Conservation (phyloP, 2,329 filamentous ascomycete species). For the Neodidymelliopsis sp. region DNA sequence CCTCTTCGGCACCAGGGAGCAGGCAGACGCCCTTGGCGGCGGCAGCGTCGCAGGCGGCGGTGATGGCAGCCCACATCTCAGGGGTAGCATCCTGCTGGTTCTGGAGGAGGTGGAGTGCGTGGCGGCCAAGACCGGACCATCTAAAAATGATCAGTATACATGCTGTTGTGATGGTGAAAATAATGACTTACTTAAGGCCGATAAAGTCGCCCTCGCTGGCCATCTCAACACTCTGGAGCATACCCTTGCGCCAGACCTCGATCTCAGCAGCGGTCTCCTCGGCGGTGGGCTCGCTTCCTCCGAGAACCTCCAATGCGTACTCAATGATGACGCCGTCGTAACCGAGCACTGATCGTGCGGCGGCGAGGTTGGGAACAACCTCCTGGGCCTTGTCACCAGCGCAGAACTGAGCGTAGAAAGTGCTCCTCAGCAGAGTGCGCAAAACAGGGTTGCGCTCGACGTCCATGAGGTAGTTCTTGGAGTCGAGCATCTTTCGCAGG, state of each 20-base stretch:
- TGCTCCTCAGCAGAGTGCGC: constrained; percentile 74
- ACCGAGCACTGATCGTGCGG: constrained; percentile 73
- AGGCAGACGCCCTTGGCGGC: constrained; percentile 73
- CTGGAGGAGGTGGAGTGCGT: constrained; percentile 72
- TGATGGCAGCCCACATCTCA: constrained; percentile 72
- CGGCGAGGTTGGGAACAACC: constrained; percentile 68
- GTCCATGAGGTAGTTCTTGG: constrained; percentile 70
- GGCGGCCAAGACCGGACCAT: constrained; percentile 82
- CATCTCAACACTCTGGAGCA: constrained; percentile 72
- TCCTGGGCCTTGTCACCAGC: constrained; percentile 77
- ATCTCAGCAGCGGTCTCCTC: constrained; percentile 69
- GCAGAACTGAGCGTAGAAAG: constrained; percentile 92
- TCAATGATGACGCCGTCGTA: constrained; percentile 85
- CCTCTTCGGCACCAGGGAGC: constrained; percentile 87
- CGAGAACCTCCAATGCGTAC: constrained; percentile 82
- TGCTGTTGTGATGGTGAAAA: neutral
- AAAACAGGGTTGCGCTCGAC: constrained; percentile 79
- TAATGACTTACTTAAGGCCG: constrained; percentile 57
- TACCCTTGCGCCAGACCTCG: constrained; percentile 74
- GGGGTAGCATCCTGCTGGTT: constrained; percentile 68
- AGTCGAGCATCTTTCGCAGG: constrained; percentile 74
- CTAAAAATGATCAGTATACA: constrained; percentile 40
- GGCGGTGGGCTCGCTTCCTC: constrained; percentile 63
- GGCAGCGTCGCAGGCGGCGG: constrained; percentile 77
- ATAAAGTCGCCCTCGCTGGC: constrained; percentile 61